Conservation (phyloP, 2,329 filamentous ascomycete genomes). For the Monilinia laxa region DNA sequence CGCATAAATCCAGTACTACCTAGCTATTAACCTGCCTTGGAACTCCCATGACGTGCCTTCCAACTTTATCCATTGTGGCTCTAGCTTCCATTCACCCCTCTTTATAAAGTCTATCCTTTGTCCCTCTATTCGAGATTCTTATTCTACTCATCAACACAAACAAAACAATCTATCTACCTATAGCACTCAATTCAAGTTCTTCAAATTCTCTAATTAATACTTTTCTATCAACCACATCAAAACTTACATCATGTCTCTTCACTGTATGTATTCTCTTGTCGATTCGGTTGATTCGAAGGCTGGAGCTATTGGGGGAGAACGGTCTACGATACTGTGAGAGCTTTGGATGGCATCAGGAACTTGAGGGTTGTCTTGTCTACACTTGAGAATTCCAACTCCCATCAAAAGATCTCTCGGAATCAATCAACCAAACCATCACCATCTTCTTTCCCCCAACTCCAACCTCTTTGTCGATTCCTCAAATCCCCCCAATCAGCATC, state of each 20-base stretch:
- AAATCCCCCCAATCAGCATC: constrained; percentile 1
- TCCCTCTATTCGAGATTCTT: neutral
- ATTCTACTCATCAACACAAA: neutral
- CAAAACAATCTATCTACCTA: constrained; percentile 2
- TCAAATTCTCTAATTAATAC: constrained; percentile 23
- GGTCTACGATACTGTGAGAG: constrained; percentile 1
- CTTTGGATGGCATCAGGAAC: neutral
- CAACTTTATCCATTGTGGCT: constrained; percentile 20
- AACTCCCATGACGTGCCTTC: constrained; percentile 20
- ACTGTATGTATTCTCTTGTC: constrained; percentile 31
- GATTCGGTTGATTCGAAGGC: neutral
- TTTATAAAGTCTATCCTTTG: constrained; percentile 17
- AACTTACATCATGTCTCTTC: constrained; percentile 35
- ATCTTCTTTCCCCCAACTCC: constrained; percentile 5
- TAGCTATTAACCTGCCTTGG: constrained; percentile 2
- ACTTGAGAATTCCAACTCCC: neutral
- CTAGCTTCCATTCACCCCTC: constrained; percentile 17
- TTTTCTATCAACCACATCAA: constrained; percentile 25
- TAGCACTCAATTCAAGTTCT: constrained; percentile 12
- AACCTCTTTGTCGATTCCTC: neutral
- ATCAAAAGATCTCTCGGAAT: neutral
- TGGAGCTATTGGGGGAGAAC: neutral
- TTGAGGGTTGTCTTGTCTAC: neutral
- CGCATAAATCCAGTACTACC: neutral
- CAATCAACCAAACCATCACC: neutral